Evolutionary conservation across 768 basidiomycete genomes (phyloP).

Genomic region (Guyanaporus albipodus): DNA sequence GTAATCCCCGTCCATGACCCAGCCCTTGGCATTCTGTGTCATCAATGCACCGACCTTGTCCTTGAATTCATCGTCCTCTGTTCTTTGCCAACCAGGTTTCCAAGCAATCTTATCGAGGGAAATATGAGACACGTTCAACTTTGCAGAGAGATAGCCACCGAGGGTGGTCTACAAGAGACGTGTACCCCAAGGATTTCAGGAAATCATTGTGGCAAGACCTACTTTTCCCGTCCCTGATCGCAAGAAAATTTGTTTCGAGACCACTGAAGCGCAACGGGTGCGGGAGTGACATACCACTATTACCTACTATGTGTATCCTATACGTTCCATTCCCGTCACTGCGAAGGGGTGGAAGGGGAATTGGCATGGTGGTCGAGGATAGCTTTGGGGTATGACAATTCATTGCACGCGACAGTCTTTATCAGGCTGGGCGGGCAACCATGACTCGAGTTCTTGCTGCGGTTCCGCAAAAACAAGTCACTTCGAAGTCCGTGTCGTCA

Average conservation of each 20-base stretch:
- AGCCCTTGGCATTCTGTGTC: conserved; percentile 36
- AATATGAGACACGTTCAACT: conserved; percentile 44
- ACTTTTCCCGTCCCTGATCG: conserved; percentile 45
- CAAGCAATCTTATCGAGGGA: conserved; percentile 46
- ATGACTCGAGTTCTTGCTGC: too few species aligned
- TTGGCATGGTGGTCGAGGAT: conserved; percentile 11
- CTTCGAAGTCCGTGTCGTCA: too few species aligned
- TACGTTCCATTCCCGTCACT: conserved; percentile 47
- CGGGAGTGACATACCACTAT: conserved; percentile 40
- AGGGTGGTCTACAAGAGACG: conserved; percentile 46
- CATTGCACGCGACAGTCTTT: too few species aligned
- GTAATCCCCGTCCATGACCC: conserved; percentile 56
- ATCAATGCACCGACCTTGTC: conserved; percentile 20
- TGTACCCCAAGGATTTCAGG: neutral
- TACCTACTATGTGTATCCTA: conserved; percentile 47
- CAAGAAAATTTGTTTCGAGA: neutral
- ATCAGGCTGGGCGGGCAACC: too few species aligned
- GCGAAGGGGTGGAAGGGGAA: conserved; percentile 23
- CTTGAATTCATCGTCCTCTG: conserved; percentile 26
- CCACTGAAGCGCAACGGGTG: neutral
- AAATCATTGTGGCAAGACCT: conserved; percentile 7
- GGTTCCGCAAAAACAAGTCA: too few species aligned
- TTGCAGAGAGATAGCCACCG: conserved; percentile 38
- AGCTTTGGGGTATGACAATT: neutral
- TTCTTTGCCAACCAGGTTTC: conserved; percentile 45